Percentiles rank a stretch among this genome's conserved stretches.
These are phyloP conservation scores for Aspergillus olivimuriae DNA, from an alignment of 495 filamentous ascomycete genomes.

Conservation along the genomic window DNA sequence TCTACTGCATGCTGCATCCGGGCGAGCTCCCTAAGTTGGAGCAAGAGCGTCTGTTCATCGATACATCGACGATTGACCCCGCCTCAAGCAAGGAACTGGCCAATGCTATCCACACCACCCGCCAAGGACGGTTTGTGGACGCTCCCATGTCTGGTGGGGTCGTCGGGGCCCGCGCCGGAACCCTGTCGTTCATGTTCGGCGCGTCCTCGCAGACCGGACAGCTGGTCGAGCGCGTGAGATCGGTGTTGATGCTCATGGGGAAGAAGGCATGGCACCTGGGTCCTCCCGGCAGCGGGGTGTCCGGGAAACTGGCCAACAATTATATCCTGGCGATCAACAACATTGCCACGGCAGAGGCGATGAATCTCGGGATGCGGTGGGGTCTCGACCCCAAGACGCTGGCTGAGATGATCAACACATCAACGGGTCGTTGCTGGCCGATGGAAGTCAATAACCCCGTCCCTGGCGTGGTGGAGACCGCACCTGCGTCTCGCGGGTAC, in stretches of 20 bases:
- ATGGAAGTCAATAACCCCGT: conserved; percentile 91
- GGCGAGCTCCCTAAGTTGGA: conserved; percentile 33
- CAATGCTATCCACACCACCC: conserved; percentile 48
- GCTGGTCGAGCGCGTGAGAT: conserved; percentile 53
- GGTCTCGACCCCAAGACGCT: conserved; percentile 76
- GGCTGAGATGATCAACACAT: conserved; percentile 75
- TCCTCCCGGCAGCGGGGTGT: conserved; percentile 69
- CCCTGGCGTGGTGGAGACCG: conserved; percentile 67
- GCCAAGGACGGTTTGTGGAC: conserved; percentile 61
- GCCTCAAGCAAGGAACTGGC: conserved; percentile 65
- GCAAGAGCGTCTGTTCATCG: conserved; percentile 63
- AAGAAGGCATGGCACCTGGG: conserved; percentile 77
- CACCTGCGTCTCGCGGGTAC: conserved; percentile 70
- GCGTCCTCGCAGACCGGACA: conserved; percentile 41
- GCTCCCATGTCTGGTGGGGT: conserved; percentile 84
- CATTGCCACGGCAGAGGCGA: conserved; percentile 85
- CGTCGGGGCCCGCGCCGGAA: conserved; percentile 70
- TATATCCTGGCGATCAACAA: conserved; percentile 90
- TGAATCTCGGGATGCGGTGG: conserved; percentile 82
- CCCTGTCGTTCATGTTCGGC: conserved; percentile 84
- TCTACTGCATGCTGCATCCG: conserved; percentile 52
- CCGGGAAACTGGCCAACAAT: conserved; percentile 88
- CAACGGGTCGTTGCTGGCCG: conserved; percentile 86
- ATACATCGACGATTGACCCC: conserved; percentile 83
- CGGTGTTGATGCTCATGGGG: conserved; percentile 71